A percentile compares a stretch with the other conserved stretches of the same genome.
phyloP scores from a whole-genome alignment of 1,139 yeast species.

The Hyphopichia pseudoburtonii region DNA sequence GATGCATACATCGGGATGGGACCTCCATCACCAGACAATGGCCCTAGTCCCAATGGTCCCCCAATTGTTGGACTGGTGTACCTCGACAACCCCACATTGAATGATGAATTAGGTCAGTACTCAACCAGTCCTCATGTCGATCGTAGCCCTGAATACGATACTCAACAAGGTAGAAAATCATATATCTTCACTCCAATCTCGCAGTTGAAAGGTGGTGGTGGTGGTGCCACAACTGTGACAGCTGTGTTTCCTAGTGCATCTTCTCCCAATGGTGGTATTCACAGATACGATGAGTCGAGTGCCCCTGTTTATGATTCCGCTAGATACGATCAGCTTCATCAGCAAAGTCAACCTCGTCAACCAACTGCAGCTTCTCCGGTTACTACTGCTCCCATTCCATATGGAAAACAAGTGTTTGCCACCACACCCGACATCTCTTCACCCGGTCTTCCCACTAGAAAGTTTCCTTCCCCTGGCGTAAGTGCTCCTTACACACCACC shows the following conservation, averaged over 20 bases:
- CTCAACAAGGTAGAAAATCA: constrained; percentile 35
- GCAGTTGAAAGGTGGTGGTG: constrained; percentile 43
- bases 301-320: constrained; percentile 4
- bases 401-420: background rate
- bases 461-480: background rate
- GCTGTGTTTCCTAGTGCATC: constrained; percentile 23
- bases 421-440: background rate
- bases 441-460: background rate
- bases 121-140: constrained; percentile 50
- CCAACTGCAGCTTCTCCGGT: background rate
- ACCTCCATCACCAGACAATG: constrained; percentile 80
- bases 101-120: constrained; percentile 79
- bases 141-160: constrained; percentile 60
- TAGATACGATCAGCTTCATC: background rate
- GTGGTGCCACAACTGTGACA: constrained; percentile 18
- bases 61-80: constrained; percentile 92
- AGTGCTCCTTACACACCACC: constrained; percentile 10
- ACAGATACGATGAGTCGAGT: constrained; percentile 1
- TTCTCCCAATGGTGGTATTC: constrained; percentile 8
- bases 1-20: constrained; percentile 72
- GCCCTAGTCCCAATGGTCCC: constrained; percentile 74
- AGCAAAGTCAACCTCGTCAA: background rate
- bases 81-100: constrained; percentile 67
- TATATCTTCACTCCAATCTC: constrained; percentile 48
- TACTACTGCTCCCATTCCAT: no score